Evolutionary conservation across 768 basidiomycete genomes (phyloP).

Genomic region (Cystoderma amianthinum): DNA sequence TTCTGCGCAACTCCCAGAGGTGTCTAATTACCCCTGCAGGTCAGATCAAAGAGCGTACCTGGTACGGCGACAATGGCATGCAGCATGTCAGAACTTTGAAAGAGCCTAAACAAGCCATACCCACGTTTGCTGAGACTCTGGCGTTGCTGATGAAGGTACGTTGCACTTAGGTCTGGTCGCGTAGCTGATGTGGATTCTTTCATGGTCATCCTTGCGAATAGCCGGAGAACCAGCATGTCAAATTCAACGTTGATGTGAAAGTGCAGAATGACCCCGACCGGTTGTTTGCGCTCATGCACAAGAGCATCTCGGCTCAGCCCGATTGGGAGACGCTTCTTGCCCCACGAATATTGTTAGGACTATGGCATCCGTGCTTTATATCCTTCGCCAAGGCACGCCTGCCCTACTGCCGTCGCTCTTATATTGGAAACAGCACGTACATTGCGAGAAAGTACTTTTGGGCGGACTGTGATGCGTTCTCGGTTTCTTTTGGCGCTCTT

Average conservation of each 20-base stretch:
- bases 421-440: constrained; percentile 71
- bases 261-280: constrained; percentile 83
- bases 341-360: constrained; percentile 72
- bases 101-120: constrained; percentile 79
- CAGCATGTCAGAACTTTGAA: constrained; percentile 75
- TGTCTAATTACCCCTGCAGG: constrained; percentile 30
- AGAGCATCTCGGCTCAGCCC: constrained; percentile 51
- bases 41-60: constrained; percentile 61
- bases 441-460: constrained; percentile 87
- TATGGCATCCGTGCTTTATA: constrained; percentile 92
- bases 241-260: constrained; percentile 91
- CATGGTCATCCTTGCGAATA: constrained; percentile 14
- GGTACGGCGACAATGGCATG: constrained; percentile 68
- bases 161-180: constrained; percentile 2
- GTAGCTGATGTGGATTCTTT: background rate
- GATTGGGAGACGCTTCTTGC: constrained; percentile 73
- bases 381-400: constrained; percentile 65
- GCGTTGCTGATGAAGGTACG: constrained; percentile 69
- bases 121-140: constrained; percentile 84
- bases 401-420: constrained; percentile 78
- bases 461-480: constrained; percentile 81
- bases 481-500: constrained; percentile 69
- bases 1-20: constrained; percentile 1
- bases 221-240: constrained; percentile 72
- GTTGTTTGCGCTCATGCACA: constrained; percentile 78